Conservation (phyloP, 805 yeast genomes). For the Zygosaccharomyces pseudorouxii region DNA sequence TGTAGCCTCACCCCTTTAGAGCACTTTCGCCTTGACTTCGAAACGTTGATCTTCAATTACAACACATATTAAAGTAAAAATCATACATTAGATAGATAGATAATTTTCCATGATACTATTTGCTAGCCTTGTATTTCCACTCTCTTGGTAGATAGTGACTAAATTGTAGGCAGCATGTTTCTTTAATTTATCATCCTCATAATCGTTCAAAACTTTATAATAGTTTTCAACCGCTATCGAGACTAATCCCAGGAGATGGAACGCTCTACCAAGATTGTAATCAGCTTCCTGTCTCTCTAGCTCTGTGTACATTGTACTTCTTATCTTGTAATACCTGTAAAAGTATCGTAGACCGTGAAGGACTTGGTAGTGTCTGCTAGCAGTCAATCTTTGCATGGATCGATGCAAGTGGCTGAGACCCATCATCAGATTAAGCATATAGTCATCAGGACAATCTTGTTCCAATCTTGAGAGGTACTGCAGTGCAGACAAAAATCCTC, state of each 20-base stretch:
- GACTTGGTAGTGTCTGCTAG: slow-evolving; percentile 80
- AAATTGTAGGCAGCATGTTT: slow-evolving; percentile 85
- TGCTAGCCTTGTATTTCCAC: slow-evolving; percentile 68
- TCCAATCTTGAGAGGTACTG: slow-evolving; percentile 73
- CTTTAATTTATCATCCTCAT: slow-evolving; percentile 56
- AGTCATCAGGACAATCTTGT: slow-evolving; percentile 63
- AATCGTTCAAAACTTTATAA: slow-evolving; percentile 55
- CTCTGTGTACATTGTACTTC: slow-evolving; percentile 37
- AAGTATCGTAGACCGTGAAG: slow-evolving; percentile 81
- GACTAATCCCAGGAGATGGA: slow-evolving; percentile 75
- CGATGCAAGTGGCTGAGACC: slow-evolving; percentile 84
- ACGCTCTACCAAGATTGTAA: slow-evolving; percentile 79
- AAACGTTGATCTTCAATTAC: background rate
- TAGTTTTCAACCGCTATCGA: slow-evolving; percentile 72
- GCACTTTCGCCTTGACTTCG: background rate
- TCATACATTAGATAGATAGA: slow-evolving; percentile 42
- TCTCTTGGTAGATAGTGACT: slow-evolving; percentile 64
- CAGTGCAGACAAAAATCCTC: slow-evolving; percentile 77
- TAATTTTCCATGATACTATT: slow-evolving; percentile 59
- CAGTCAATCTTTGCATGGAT: slow-evolving; percentile 84
- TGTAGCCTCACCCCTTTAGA: slow-evolving; percentile 1
- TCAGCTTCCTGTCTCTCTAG: slow-evolving; percentile 67
- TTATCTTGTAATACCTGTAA: slow-evolving; percentile 58
- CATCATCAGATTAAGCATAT: slow-evolving; percentile 66
- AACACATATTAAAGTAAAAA: background rate